A percentile compares a stretch with the other conserved stretches of the same genome.
phyloP scores from a whole-genome alignment of 2,329 filamentous ascomycete genomes.

The Pseudopyrenochaeta lycopersici region DNA sequence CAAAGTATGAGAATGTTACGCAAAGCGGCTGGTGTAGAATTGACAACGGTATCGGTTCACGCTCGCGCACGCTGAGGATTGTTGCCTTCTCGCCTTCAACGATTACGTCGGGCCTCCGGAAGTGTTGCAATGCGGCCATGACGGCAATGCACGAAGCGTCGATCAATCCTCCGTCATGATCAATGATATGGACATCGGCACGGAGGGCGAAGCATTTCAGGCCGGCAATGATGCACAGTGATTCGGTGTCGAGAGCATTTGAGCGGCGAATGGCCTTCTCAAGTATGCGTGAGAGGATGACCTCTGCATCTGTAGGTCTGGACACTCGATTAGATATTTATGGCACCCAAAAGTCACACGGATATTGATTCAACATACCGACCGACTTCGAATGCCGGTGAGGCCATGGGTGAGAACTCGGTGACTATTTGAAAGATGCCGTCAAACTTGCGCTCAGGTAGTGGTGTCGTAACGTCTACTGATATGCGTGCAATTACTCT shows the following conservation, averaged over 20 bases:
- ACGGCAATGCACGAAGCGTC: conserved; percentile 88
- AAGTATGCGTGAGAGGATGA: conserved; percentile 84
- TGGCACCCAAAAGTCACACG: no score
- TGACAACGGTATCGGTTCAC: conserved; percentile 88
- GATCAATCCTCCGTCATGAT: conserved; percentile 88
- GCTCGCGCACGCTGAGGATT: conserved; percentile 83
- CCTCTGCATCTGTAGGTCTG: conserved; percentile 82
- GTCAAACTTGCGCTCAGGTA: conserved; percentile 89
- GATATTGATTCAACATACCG: conserved; percentile 58
- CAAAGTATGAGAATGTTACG: conserved; percentile 87
- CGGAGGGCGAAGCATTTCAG: conserved; percentile 91
- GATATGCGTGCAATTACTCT: conserved; percentile 87
- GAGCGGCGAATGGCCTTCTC: conserved; percentile 95
- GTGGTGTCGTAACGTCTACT: conserved; percentile 86
- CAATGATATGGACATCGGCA: conserved; percentile 89
- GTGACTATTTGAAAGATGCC: conserved; percentile 92
- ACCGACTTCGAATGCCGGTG: conserved; percentile 87
- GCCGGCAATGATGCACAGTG: conserved; percentile 89
- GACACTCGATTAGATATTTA: conserved; percentile 23
- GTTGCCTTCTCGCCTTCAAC: conserved; percentile 86
- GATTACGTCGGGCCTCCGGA: conserved; percentile 86
- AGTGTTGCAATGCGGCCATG: conserved; percentile 88
- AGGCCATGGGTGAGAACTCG: conserved; percentile 91
- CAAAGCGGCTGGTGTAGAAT: conserved; percentile 94
- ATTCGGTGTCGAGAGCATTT: conserved; percentile 92